Evolutionary conservation across 2,329 filamentous ascomycete species (phyloP).

Genomic region (Penicillium sp.): DNA sequence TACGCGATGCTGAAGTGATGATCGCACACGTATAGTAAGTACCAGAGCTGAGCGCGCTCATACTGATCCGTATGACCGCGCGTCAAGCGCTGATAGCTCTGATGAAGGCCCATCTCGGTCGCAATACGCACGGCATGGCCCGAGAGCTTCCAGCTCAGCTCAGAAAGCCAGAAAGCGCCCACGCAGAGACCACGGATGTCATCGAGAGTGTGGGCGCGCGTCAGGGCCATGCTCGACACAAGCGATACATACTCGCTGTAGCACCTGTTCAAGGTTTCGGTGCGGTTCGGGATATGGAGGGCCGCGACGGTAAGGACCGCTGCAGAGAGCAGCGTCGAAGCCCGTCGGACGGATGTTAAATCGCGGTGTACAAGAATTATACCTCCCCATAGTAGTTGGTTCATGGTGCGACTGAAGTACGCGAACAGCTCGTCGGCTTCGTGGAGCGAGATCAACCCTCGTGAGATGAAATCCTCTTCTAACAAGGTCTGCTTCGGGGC

Average conservation of each 20-base stretch:
- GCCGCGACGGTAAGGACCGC: slow-evolving; percentile 61
- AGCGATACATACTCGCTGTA: slow-evolving; percentile 60
- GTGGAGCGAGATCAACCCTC: slow-evolving; percentile 48
- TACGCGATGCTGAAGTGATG: slow-evolving; percentile 66
- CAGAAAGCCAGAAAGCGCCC: slow-evolving; percentile 64
- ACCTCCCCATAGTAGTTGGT: slow-evolving; percentile 55
- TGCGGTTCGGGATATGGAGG: slow-evolving; percentile 58
- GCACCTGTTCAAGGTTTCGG: slow-evolving; percentile 55
- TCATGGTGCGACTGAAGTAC: slow-evolving; percentile 54
- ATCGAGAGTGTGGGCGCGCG: slow-evolving; percentile 58
- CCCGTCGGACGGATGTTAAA: slow-evolving; percentile 54
- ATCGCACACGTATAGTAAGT: slow-evolving; percentile 65
- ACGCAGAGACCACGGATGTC: slow-evolving; percentile 62
- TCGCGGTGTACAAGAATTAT: slow-evolving; percentile 54
- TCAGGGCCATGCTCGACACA: slow-evolving; percentile 59
- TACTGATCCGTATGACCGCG: slow-evolving; percentile 52
- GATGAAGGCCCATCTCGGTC: slow-evolving; percentile 59
- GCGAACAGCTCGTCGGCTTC: slow-evolving; percentile 56
- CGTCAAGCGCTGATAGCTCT: slow-evolving; percentile 53
- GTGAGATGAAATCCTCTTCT: slow-evolving; percentile 53
- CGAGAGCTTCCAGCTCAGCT: slow-evolving; percentile 63
- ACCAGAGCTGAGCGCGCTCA: slow-evolving; percentile 62
- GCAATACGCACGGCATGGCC: slow-evolving; percentile 61
- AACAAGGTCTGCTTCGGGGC: slow-evolving; percentile 40
- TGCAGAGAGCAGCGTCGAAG: slow-evolving; percentile 57